A percentile compares a stretch with the other conserved stretches of the same genome.
Conservation (phyloP, 192 early-diverging fungal species). For the Thoreauomyces humboldtii region DNA sequence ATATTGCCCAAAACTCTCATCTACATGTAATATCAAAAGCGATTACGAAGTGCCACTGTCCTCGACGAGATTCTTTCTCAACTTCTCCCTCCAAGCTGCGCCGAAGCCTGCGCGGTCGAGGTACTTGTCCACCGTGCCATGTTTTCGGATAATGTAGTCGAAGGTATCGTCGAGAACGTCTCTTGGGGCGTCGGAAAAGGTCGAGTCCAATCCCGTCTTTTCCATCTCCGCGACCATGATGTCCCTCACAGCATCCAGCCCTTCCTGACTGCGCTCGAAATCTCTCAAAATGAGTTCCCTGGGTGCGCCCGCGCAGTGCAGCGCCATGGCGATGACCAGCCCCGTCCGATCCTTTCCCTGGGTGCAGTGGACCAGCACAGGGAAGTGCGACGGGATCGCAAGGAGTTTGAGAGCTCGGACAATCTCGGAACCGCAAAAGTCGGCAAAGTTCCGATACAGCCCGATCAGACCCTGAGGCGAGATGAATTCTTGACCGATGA, state of each 20-base stretch:
- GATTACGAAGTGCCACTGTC: no score
- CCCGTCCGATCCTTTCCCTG: conserved; percentile 55
- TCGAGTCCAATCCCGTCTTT: conserved; percentile 27
- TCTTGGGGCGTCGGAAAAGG: conserved; percentile 26
- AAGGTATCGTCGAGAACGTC: conserved; percentile 15
- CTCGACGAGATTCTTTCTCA: not conserved
- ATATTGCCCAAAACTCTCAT: no score
- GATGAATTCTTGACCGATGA: no score
- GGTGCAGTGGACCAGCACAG: conserved; percentile 49
- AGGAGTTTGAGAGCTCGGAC: conserved; percentile 29
- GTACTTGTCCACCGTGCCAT: conserved; percentile 25
- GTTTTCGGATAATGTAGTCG: conserved; percentile 17
- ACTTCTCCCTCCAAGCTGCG: conserved; percentile 9
- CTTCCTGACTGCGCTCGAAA: conserved; percentile 17
- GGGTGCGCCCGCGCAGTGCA: conserved; percentile 15
- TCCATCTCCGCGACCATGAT: conserved; percentile 27
- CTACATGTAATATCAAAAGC: no score
- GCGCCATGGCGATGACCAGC: conserved; percentile 30
- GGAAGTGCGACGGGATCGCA: conserved; percentile 25
- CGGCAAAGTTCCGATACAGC: conserved; percentile 38
- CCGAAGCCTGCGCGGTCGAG: conserved; percentile 18
- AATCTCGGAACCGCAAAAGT: conserved; percentile 38
- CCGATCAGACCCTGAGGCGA: conserved; percentile 40
- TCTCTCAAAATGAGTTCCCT: conserved; percentile 27
- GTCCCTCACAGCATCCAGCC: conserved; percentile 19